Conservation (phyloP, 139 green algal genomes). For the Chlamydomonas schloesseri region DNA sequence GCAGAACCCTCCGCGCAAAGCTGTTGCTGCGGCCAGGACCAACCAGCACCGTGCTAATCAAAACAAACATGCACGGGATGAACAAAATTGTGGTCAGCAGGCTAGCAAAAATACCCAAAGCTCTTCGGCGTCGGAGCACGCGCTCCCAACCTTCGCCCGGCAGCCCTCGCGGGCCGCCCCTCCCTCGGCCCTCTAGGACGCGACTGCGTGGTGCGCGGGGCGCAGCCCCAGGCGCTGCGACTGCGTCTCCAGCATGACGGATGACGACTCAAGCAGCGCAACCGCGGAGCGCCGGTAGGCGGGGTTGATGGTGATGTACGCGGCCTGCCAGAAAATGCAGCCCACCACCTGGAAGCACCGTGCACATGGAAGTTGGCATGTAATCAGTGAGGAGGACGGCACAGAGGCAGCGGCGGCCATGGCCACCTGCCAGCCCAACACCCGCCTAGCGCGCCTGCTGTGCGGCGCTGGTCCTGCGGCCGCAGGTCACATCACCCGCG, state of each 20-base stretch:
- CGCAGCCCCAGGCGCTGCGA: not conserved
- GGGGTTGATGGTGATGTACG: conserved; percentile 51
- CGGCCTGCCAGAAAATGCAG: conserved; percentile 60
- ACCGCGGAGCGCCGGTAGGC: conserved; percentile 35
- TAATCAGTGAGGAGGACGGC: too few species aligned
- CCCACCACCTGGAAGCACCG: conserved; percentile 56
- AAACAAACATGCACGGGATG: too few species aligned
- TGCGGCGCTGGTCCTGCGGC: too few species aligned
- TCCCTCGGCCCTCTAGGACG: too few species aligned
- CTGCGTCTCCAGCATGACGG: not conserved
- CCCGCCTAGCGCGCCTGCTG: too few species aligned
- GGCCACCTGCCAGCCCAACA: too few species aligned
- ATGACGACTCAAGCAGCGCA: not conserved
- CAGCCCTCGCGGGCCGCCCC: too few species aligned
- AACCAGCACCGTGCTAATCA: not conserved
- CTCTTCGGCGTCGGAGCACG: not conserved
- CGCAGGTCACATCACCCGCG: too few species aligned
- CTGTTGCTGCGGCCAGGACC: not conserved
- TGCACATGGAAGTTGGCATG: not conserved
- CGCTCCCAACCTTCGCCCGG: too few species aligned
- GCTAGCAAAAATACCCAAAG: not conserved
- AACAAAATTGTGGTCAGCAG: not conserved
- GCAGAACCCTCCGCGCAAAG: not conserved
- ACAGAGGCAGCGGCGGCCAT: too few species aligned
- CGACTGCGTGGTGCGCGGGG: conserved; percentile 6